Evolutionary conservation across 2,329 filamentous ascomycete genomes (phyloP).

Genomic region (Plenodomus tracheiphilus): DNA sequence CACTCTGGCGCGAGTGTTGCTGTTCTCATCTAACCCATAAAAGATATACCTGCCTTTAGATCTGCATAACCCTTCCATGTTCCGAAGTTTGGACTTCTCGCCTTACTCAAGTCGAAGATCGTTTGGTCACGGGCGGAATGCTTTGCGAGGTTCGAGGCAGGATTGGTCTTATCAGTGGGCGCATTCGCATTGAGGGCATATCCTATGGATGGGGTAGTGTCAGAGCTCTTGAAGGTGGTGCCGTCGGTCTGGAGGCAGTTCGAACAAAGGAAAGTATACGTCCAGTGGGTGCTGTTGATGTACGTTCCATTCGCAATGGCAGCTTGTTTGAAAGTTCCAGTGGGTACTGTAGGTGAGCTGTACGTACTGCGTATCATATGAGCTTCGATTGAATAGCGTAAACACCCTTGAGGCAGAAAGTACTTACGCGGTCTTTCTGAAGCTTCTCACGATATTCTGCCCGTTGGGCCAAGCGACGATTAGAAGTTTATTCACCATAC

Average conservation of each 20-base stretch:
- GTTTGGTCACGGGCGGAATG: slow-evolving; percentile 27
- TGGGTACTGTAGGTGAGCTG: slow-evolving; percentile 53
- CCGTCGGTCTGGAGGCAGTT: slow-evolving; percentile 36
- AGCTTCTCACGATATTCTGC: slow-evolving; percentile 49
- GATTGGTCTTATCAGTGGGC: slow-evolving; percentile 22
- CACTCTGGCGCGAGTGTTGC: too few relatives aligned
- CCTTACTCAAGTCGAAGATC: slow-evolving; percentile 27
- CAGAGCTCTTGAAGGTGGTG: slow-evolving; percentile 31
- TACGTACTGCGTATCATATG: slow-evolving; percentile 44
- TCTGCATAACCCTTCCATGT: slow-evolving; percentile 30
- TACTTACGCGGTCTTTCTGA: slow-evolving; percentile 47
- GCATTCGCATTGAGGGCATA: slow-evolving; percentile 26
- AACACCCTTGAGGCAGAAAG: neutral
- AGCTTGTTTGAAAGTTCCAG: slow-evolving; percentile 45
- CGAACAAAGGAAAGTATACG: slow-evolving; percentile 58
- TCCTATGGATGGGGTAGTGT: slow-evolving; percentile 24
- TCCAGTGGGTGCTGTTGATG: slow-evolving; percentile 57
- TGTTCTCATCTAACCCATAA: slow-evolving; percentile 5
- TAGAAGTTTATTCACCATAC: slow-evolving; percentile 55
- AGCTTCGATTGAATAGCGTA: neutral
- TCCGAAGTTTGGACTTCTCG: slow-evolving; percentile 24
- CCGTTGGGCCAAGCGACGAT: slow-evolving; percentile 56
- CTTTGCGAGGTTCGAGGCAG: slow-evolving; percentile 18
- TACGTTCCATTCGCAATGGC: slow-evolving; percentile 58
- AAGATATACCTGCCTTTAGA: slow-evolving; percentile 4